Conservation (phyloP, 371 early-diverging fungal genomes). For the Apophysomyces elegans region DNA sequence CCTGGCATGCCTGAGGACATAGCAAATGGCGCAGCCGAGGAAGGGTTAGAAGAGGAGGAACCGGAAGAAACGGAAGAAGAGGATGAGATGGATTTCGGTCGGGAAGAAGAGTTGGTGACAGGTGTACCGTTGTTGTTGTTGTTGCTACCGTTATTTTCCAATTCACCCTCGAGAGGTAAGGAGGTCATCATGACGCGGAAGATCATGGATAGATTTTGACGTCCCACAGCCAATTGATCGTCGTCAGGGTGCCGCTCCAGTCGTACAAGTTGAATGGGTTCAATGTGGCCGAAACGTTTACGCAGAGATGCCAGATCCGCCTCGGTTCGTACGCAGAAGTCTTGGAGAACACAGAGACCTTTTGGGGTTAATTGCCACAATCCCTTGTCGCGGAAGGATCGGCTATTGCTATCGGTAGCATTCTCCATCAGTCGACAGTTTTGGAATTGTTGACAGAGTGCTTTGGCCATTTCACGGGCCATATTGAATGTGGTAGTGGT, state of each 20-base stretch:
- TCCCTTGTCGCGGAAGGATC: conserved; percentile 57
- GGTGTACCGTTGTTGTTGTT: background rate
- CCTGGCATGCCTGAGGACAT: conserved; percentile 5
- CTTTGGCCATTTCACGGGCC: conserved; percentile 65
- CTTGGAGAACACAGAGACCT: conserved; percentile 60
- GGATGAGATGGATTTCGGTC: conserved; percentile 3
- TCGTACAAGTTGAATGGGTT: conserved; percentile 33
- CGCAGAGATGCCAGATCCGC: conserved; percentile 28
- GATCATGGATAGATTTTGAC: conserved; percentile 25
- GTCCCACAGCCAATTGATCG: conserved; percentile 37
- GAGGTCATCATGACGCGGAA: conserved; percentile 46
- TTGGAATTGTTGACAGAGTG: conserved; percentile 65
- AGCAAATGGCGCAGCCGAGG: conserved; percentile 6
- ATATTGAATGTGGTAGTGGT: conserved; percentile 67
- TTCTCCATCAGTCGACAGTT: conserved; percentile 59
- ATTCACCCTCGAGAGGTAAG: conserved; percentile 41
- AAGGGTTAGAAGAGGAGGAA: conserved; percentile 21
- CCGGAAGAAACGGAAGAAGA: conserved; percentile 15
- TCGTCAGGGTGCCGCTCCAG: conserved; percentile 42
- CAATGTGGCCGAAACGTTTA: conserved; percentile 36
- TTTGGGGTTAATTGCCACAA: conserved; percentile 62
- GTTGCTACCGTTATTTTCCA: background rate
- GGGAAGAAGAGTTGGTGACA: background rate
- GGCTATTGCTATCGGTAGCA: conserved; percentile 51
- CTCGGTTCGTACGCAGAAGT: conserved; percentile 46